A percentile compares a stretch with the other conserved stretches of the same genome.
These are phyloP conservation scores for Antitrichia curtipendula DNA, from an alignment of 225 moss, liverwort and hornwort genomes.

Conservation along the genomic window DNA sequence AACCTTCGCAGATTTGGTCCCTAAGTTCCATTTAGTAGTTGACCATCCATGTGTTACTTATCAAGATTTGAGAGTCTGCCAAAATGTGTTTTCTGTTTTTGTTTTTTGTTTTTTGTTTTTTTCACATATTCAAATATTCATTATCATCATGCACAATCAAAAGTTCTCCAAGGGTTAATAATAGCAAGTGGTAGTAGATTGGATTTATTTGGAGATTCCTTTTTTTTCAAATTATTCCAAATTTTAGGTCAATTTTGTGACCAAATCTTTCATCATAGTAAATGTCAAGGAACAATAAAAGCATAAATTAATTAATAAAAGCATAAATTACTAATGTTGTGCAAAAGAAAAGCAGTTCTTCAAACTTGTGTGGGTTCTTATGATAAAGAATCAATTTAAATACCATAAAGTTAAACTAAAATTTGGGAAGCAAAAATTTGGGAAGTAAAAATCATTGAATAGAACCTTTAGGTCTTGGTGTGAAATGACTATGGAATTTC, in stretches of 20 bases:
- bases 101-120: no score
- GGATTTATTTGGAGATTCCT: background rate
- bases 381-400: background rate
- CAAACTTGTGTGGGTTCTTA: background rate
- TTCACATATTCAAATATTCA: no score
- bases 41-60: background rate
- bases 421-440: background rate
- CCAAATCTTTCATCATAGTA: background rate
- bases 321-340: background rate
- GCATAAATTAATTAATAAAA: background rate
- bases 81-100: no score
- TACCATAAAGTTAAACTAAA: background rate
- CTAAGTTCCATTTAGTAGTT: background rate
- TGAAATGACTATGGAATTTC: background rate
- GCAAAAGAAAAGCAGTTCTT: no score
- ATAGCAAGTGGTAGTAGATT: background rate
- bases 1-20: background rate
- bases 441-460: background rate
- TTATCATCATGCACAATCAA: background rate
- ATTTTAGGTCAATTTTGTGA: background rate
- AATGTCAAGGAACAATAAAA: background rate
- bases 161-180: background rate
- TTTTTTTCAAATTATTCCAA: background rate
- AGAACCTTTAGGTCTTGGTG: fast-evolving
- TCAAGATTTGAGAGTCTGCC: background rate